Evolutionary conservation across 495 filamentous ascomycete genomes (phyloP).

Genomic region (Aspergillus diversus): DNA sequence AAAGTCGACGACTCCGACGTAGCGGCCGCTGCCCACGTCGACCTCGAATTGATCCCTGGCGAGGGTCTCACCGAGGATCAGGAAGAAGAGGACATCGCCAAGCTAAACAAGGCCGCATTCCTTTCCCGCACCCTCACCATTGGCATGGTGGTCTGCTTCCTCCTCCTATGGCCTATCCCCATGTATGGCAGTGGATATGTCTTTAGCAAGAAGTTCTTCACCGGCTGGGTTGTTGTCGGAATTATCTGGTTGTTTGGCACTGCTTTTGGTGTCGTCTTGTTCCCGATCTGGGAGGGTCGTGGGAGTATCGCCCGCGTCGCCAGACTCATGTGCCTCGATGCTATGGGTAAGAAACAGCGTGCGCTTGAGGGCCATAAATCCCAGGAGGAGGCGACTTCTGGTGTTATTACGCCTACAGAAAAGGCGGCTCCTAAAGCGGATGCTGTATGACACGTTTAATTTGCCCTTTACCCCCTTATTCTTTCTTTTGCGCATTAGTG

Average conservation of each 20-base stretch:
- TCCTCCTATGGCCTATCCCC: constrained; percentile 94
- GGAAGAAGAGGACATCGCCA: constrained; percentile 64
- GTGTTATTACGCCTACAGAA: constrained; percentile 19
- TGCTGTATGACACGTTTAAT: constrained; percentile 10
- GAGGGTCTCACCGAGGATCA: constrained; percentile 36
- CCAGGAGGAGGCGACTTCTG: constrained; percentile 20
- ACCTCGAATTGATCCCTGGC: constrained; percentile 70
- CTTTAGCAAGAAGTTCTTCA: constrained; percentile 90
- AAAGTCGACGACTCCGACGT: constrained; percentile 83
- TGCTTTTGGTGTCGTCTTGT: constrained; percentile 73
- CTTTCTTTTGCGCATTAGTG: not conserved
- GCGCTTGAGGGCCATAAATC: constrained; percentile 32
- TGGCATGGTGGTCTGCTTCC: constrained; percentile 71
- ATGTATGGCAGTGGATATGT: constrained; percentile 88
- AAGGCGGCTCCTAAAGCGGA: constrained; percentile 33
- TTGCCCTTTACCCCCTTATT: too few relatives aligned
- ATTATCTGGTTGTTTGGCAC: constrained; percentile 87
- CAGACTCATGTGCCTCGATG: constrained; percentile 68
- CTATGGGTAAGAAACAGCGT: constrained; percentile 60
- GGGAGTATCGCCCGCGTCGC: constrained; percentile 66
- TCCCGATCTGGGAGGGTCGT: constrained; percentile 81
- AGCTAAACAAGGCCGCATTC: constrained; percentile 71
- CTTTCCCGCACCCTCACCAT: constrained; percentile 81
- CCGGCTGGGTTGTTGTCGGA: constrained; percentile 85
- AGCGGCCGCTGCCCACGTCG: constrained; percentile 66